Evolutionary conservation across 2,329 filamentous ascomycete genomes (phyloP).

Genomic region (Cryoendolithus antarcticus): DNA sequence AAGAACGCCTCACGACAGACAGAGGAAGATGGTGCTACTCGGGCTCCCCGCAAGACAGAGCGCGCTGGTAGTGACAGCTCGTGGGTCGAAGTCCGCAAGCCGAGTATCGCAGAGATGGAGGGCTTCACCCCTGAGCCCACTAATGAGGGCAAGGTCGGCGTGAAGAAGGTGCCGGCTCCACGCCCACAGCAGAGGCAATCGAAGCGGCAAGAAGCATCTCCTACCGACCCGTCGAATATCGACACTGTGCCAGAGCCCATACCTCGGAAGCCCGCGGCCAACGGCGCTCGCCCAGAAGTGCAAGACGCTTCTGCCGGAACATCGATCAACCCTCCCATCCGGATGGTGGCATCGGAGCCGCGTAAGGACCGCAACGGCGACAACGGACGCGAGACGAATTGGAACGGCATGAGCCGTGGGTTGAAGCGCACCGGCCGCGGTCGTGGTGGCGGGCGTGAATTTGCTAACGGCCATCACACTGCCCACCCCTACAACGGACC

Average conservation of each 20-base stretch:
- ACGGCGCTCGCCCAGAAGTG: too few species aligned
- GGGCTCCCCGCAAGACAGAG: not conserved
- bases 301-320: too few species aligned
- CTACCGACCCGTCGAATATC: too few species aligned
- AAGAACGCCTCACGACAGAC: not conserved
- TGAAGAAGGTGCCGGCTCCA: too few species aligned
- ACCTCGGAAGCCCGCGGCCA: not conserved
- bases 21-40: not conserved
- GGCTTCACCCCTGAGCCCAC: too few species aligned
- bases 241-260: constrained; percentile 1
- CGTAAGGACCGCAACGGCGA: not conserved
- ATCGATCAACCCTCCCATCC: too few species aligned
- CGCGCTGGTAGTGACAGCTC: not conserved
- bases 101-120: too few species aligned
- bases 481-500: constrained; percentile 11
- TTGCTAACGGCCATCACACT: constrained; percentile 17
- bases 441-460: constrained; percentile 20
- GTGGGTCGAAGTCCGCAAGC: too few species aligned
- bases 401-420: constrained; percentile 15
- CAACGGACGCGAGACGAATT: constrained; percentile 3
- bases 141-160: too few species aligned
- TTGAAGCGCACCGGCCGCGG: constrained; percentile 22
- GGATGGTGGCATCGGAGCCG: not conserved
- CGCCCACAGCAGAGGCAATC: too few species aligned
- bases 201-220: too few species aligned